Base-by-base conservation (phyloP, 2,329 filamentous ascomycete genomes). In the Sporothrix brasiliensis region DNA sequence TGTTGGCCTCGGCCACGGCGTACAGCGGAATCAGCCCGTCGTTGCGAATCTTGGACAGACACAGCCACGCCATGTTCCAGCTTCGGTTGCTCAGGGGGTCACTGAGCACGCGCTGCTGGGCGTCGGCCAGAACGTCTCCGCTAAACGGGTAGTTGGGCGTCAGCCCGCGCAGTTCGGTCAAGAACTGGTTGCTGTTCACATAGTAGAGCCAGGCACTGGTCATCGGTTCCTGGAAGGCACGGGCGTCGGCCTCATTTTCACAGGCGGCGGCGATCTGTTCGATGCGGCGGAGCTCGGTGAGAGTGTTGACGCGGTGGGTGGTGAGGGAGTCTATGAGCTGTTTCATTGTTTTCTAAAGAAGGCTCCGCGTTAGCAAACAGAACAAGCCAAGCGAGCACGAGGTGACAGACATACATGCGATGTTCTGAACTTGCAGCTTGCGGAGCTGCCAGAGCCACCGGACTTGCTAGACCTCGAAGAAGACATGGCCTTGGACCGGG, bases 11-110 rank as follows among this genome's bases (percentile, higher is more conserved):
- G 14, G 82, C 77, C 47, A 83, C 81, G 0, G 91, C 89, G 75
- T 90, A 90, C 50, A 83, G 82, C 0, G 84, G 77, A 24, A 93
- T 84, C 61, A 92, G 81, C 69, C 19, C 50, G 84, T 83, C 88
- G 70, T 87, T 85, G 27, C 84, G 82, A 67, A 92, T 88, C 78
- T 91, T 92, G 54, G 80, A 81, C 11, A 93, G 80, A 44, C 91
- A 88, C 60, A 93, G 80, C 90, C 91, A 93, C 54, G 89, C 91
- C 74, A 91, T 83, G 76, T 93, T 93, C 90, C 91, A 93, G 77
- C 89, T 92, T 30, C 88, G 84, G 74, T 88, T 88, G 73, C 88
- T 90, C 21, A 84, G 81, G 0, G 89, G 89, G 73, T 92, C 91
- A 39, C 80, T 81, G 69, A 85, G 83, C 2, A 93, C 90, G 27